phyloP scores from a whole-genome alignment of 345 rosid species.

The Rhizophora mangle region DNA sequence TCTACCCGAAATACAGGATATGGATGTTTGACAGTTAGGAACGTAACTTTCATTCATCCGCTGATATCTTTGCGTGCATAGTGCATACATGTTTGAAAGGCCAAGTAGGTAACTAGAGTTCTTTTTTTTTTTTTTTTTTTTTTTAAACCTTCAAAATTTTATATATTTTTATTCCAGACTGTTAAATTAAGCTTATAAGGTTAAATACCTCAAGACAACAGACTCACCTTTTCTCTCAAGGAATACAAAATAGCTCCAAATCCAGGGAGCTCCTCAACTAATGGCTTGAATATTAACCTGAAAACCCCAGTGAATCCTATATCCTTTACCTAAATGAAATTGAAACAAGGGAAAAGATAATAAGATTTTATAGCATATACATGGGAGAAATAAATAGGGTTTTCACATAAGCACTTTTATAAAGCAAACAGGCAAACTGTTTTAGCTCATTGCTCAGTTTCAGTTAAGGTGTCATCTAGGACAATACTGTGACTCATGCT shows the following conservation, averaged over 20 bases:
- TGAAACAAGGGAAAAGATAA: not conserved
- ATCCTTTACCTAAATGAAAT: slow-evolving; percentile 63
- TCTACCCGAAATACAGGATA: not conserved
- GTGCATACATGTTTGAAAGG: too few species aligned
- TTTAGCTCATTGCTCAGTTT: too few species aligned
- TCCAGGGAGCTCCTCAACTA: slow-evolving; percentile 78
- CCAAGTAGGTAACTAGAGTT: too few species aligned
- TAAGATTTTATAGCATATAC: not conserved
- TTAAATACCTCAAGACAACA: not conserved
- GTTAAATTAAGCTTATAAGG: not conserved
- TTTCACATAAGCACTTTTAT: too few species aligned
- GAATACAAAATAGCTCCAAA: slow-evolving; percentile 88
- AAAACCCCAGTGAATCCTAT: slow-evolving; percentile 89
- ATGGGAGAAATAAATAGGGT: too few species aligned
- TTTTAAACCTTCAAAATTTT: not conserved
- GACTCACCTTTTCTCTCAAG: slow-evolving; percentile 62
- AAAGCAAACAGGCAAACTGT: too few species aligned
- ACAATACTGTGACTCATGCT: too few species aligned
- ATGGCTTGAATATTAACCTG: slow-evolving; percentile 86
- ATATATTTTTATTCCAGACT: too few species aligned
- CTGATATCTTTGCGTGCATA: too few species aligned
- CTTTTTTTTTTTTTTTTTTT: too few species aligned
- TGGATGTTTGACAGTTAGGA: not conserved
- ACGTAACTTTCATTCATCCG: not conserved
- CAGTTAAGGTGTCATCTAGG: too few species aligned